These are phyloP conservation scores for Phaseolus coccineus DNA, from an alignment of 331 rosid genomes.

Conservation along the genomic window DNA sequence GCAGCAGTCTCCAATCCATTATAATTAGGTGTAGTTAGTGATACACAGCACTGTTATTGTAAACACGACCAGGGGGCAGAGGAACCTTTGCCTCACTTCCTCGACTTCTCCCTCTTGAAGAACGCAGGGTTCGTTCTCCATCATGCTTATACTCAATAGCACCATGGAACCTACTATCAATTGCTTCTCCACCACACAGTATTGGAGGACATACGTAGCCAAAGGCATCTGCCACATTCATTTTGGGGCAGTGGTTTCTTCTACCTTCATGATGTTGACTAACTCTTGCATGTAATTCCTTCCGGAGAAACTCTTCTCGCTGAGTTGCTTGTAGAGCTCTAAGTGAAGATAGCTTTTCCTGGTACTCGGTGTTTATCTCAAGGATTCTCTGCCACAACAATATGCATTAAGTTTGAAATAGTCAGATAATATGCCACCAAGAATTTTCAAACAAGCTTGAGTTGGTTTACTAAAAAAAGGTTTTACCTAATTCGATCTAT, in stretches of 20 bases:
- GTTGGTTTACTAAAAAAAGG: not conserved
- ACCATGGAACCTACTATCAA: not conserved
- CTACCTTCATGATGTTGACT: constrained; percentile 1
- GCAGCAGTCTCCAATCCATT: not conserved
- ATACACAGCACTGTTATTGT: constrained; percentile 28
- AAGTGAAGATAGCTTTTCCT: not conserved
- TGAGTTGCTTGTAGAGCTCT: not conserved
- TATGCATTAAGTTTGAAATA: constrained; percentile 2
- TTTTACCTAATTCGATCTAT: not conserved
- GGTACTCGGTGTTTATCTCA: constrained; percentile 35
- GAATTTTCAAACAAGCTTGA: not conserved
- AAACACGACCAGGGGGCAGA: constrained; percentile 38
- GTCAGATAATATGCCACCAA: not conserved
- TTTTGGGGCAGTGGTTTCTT: not conserved
- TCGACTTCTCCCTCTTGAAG: constrained; percentile 17
- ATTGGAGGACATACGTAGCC: not conserved
- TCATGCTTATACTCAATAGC: constrained; percentile 4
- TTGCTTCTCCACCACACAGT: not conserved
- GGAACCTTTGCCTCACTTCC: constrained; percentile 36
- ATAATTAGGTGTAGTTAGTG: constrained; percentile 25
- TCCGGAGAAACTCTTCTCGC: not conserved
- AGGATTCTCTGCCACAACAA: constrained; percentile 43
- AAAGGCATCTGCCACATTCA: not conserved
- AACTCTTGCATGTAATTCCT: not conserved
- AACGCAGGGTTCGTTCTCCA: not conserved